These are phyloP conservation scores for Pythium brachiatum DNA, from an alignment of 352 stramenopile species.

Conservation along the genomic window DNA sequence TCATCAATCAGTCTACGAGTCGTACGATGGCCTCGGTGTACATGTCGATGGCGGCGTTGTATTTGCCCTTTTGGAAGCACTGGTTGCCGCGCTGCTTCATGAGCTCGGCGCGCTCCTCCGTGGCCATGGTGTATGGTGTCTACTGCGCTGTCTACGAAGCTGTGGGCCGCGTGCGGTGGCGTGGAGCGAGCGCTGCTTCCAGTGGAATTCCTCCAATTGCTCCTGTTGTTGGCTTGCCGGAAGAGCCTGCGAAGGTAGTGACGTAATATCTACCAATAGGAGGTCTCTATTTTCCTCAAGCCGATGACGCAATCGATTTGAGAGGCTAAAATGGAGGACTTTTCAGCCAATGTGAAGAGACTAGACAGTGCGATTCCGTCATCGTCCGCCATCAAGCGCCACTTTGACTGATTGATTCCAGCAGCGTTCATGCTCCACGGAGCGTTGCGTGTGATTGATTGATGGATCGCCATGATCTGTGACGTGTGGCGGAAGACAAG, in stretches of 20 bases:
- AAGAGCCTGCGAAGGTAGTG: background rate
- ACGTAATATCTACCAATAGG: background rate
- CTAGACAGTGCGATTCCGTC: conserved; percentile 1
- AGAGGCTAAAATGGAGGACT: background rate
- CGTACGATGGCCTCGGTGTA: conserved; percentile 83
- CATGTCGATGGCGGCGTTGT: conserved; percentile 76
- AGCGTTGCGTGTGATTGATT: background rate
- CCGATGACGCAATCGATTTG: background rate
- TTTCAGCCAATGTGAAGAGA: background rate
- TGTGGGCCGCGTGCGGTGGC: background rate
- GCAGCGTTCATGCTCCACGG: too few species aligned
- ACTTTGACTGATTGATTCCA: background rate
- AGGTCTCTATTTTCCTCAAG: too few species aligned
- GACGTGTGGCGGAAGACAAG: background rate
- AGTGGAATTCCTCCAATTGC: background rate
- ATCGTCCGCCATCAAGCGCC: too few species aligned
- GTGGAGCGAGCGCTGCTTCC: background rate
- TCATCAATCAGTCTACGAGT: too few species aligned
- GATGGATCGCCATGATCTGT: background rate
- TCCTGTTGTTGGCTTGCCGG: background rate
- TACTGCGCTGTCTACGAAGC: background rate
- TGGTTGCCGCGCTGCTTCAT: conserved; percentile 80
- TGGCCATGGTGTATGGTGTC: conserved; percentile 20
- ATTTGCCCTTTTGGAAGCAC: conserved; percentile 83
- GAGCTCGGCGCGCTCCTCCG: conserved; percentile 53